phyloP scores from a whole-genome alignment of 2,329 filamentous ascomycete genomes.

The Chaetoscypha palmicola region DNA sequence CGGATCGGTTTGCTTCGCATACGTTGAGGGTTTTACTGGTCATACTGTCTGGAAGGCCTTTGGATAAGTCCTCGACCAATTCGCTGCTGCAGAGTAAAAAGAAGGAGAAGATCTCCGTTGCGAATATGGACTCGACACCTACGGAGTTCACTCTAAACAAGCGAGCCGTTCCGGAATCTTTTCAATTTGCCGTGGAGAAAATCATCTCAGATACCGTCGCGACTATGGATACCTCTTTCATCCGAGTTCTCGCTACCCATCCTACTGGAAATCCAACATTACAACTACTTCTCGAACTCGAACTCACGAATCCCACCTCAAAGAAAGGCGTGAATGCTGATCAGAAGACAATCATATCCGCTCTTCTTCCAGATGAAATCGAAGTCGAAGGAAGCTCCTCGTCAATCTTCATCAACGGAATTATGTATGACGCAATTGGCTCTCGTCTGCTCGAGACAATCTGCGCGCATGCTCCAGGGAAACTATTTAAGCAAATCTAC shows the following conservation, averaged over 20 bases:
- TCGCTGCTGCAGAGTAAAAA: slow-evolving; percentile 83
- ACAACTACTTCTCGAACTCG: slow-evolving; percentile 83
- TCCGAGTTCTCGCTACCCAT: slow-evolving; percentile 79
- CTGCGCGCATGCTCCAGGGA: slow-evolving; percentile 72
- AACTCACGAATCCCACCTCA: slow-evolving; percentile 68
- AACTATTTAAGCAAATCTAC: slow-evolving; percentile 85
- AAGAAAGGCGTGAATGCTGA: slow-evolving; percentile 50
- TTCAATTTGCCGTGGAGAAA: slow-evolving; percentile 69
- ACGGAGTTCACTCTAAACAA: slow-evolving; percentile 40
- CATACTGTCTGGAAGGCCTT: slow-evolving; percentile 73
- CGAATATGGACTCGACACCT: slow-evolving; percentile 42
- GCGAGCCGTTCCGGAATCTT: slow-evolving; percentile 68
- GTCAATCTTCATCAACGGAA: slow-evolving; percentile 73
- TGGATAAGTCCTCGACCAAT: slow-evolving; percentile 62
- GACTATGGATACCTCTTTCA: slow-evolving; percentile 68
- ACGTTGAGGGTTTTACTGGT: slow-evolving; percentile 79
- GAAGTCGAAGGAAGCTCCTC: slow-evolving; percentile 66
- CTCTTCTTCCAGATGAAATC: slow-evolving; percentile 72
- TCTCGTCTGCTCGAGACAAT: slow-evolving; percentile 86
- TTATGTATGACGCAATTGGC: slow-evolving; percentile 85
- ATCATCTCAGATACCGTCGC: slow-evolving; percentile 72
- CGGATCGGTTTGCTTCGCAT: slow-evolving; percentile 85
- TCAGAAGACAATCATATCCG: slow-evolving; percentile 57
- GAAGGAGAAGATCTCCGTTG: slow-evolving; percentile 74
- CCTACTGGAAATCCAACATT: slow-evolving; percentile 87